Evolutionary conservation across 2,329 filamentous ascomycete species (phyloP), one percentile per base, ranked within the genome.

Genomic region (Penicillium olsonii): DNA sequence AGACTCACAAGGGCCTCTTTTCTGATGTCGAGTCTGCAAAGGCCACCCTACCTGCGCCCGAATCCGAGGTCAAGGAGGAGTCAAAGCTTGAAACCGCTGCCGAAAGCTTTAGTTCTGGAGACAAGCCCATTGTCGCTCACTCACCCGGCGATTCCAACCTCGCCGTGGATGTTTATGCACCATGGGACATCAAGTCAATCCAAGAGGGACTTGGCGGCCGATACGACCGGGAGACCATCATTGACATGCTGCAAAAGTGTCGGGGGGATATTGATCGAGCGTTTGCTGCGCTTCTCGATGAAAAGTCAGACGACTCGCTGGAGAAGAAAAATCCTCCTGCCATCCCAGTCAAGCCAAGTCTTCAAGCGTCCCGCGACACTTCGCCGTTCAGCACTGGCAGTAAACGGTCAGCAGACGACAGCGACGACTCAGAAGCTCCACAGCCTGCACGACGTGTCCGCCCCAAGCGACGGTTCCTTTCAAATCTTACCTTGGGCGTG

Each of bases 111-210:
- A 10, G 7, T 8, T 4, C 40, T 6, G 27, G 19, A 9, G 26
- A 19, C 27, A 44, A 48, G 7, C 2, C 20, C 1, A 11, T 5
- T 24, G 5, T 2, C 3, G 6, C 19, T 19, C 37, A 55, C 5
- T 22, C 29, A 15, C 5, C 33, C 4, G 52, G 54, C 15, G 53
- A 57, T 19, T 33, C 55, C 3, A 50, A 47, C 8, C 38, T 64
- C 17, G 56, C 68, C 37, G 61, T 69, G 58, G 62, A 72, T 22
- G 65, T 75, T 42, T 74, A 78, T 22, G 69, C 74, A 42, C 76
- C 78, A 2, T 83, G 79, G 80, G 81, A 81, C 70, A 77, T 83
- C 42, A 75, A 79, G 31, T 71, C 74, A 5, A 79, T 84, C 7
- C 68, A 73, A 43, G 75, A 75, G 55, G 77, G 77, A 4, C 66